These are phyloP conservation scores for Diplodia intermedia DNA, from an alignment of 2,329 filamentous ascomycete genomes.

Conservation along the genomic window DNA sequence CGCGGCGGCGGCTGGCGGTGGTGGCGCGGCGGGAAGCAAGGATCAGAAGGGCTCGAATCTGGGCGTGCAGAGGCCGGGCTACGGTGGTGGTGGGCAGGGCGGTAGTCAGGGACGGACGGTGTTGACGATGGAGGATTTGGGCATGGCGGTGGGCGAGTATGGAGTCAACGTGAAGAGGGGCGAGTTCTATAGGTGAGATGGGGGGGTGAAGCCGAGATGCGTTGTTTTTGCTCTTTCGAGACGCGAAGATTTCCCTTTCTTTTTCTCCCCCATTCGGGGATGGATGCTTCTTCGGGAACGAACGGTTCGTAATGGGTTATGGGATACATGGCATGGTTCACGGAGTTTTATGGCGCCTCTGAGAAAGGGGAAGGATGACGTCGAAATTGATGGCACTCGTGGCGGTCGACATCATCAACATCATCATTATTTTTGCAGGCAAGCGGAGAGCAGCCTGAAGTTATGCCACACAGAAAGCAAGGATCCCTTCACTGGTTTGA, in stretches of 20 bases:
- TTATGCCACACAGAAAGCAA: not conserved
- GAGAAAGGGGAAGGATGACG: not conserved
- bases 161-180: conserved; percentile 97
- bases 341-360: conserved; percentile 14
- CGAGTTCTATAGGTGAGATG: conserved; percentile 83
- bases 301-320: not conserved
- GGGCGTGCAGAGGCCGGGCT: conserved; percentile 58
- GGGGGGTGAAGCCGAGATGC: not conserved
- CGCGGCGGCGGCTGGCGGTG: conserved; percentile 35
- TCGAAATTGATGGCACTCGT: not conserved
- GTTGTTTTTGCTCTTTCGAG: not conserved
- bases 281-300: not conserved
- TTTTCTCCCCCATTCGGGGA: not conserved
- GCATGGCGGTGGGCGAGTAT: conserved; percentile 97
- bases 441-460: not conserved
- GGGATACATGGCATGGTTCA: conserved; percentile 15
- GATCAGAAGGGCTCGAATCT: conserved; percentile 54
- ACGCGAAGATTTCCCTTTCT: too few species aligned
- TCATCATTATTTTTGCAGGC: not conserved
- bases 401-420: not conserved
- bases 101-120: conserved; percentile 91
- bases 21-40: conserved; percentile 49
- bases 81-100: conserved; percentile 84
- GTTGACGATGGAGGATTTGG: conserved; percentile 96
- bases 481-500: not conserved